Conservation (phyloP, 768 basidiomycete genomes). For the Steccherinum ochraceum region DNA sequence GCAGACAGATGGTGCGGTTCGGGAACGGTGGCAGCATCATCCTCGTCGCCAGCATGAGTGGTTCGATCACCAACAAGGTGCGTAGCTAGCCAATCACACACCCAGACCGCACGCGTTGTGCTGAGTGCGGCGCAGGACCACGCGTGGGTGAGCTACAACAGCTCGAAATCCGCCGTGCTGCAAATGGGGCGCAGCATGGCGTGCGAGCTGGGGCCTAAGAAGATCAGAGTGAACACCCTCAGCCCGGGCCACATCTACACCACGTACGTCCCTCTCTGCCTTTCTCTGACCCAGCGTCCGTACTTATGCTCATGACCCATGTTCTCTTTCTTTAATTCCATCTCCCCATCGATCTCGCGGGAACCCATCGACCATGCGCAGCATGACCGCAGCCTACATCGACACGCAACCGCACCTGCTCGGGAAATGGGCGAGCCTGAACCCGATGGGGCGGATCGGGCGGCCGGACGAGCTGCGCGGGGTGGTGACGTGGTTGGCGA, state of each 20-base stretch:
- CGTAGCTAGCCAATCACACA: background rate
- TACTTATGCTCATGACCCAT: no score
- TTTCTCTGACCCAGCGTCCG: background rate
- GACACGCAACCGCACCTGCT: constrained; percentile 54
- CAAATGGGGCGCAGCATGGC: constrained; percentile 78
- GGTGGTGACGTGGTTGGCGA: constrained; percentile 48
- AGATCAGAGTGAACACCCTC: constrained; percentile 64
- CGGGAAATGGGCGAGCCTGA: constrained; percentile 58
- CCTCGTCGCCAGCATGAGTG: constrained; percentile 32
- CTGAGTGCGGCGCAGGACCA: constrained; percentile 42
- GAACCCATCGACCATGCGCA: constrained; percentile 16
- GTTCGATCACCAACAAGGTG: constrained; percentile 54
- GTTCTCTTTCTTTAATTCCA: no score
- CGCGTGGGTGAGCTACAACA: constrained; percentile 67
- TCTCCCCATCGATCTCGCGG: background rate
- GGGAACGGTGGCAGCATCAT: constrained; percentile 28
- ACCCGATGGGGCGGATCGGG: constrained; percentile 64
- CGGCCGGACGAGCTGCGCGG: constrained; percentile 68
- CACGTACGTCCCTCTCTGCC: constrained; percentile 26
- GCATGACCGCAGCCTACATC: constrained; percentile 67
- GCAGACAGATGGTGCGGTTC: constrained; percentile 22
- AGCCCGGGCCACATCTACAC: constrained; percentile 74
- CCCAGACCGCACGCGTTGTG: background rate
- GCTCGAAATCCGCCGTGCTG: constrained; percentile 66
- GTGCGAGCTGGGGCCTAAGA: constrained; percentile 57